Evolutionary conservation across 208 protist genomes (phyloP).

Genomic region (Trypanosoma brucei): DNA sequence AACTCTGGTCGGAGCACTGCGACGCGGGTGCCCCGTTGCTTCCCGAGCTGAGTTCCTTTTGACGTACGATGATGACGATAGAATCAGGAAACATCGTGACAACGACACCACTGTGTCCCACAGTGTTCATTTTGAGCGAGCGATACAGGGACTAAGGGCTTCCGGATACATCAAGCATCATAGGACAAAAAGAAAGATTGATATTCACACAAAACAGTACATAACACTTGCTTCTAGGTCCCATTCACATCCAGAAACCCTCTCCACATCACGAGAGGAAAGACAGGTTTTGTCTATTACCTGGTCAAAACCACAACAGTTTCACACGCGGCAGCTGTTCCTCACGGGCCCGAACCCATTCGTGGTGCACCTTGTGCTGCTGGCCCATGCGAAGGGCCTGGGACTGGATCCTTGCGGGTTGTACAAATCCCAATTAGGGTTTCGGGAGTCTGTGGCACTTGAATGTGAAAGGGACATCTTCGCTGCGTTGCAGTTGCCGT

Average conservation of each 20-base stretch:
- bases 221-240: conserved; percentile 5
- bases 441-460: conserved; percentile 21
- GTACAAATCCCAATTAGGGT: conserved; percentile 18
- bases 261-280: background rate
- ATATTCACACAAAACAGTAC: background rate
- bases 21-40: conserved; percentile 47
- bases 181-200: background rate
- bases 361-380: conserved; percentile 43
- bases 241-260: background rate
- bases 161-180: conserved; percentile 35
- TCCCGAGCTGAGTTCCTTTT: conserved; percentile 31
- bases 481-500: conserved; percentile 35
- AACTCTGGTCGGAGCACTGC: conserved; percentile 31
- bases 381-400: conserved; percentile 36
- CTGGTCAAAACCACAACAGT: conserved; percentile 29
- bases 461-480: conserved; percentile 52
- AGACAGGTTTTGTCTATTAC: conserved; percentile 24
- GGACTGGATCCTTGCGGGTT: conserved; percentile 53
- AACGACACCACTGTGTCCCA: no score
- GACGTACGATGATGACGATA: conserved; percentile 1
- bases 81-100: background rate
- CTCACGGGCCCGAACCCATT: conserved; percentile 61
- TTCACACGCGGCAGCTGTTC: conserved; percentile 42
- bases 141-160: conserved; percentile 32
- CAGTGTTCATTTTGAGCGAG: conserved; percentile 31